A percentile compares a stretch with the other conserved stretches of the same genome.
Evolutionary conservation across 2,329 filamentous ascomycete species (phyloP).

Genomic region (Xylariaceae sp.): DNA sequence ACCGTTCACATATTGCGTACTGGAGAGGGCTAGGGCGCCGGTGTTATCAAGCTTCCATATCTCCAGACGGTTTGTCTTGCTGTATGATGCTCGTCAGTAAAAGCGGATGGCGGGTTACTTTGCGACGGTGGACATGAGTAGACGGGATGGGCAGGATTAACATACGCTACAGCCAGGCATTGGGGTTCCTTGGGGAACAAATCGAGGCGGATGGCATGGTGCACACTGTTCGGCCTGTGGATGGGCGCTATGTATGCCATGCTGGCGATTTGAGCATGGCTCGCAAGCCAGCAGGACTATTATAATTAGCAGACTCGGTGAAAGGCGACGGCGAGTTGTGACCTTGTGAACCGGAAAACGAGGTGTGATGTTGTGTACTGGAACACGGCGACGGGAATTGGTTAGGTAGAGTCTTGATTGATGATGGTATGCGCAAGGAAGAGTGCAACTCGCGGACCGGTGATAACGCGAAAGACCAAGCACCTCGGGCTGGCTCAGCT

Average conservation of each 20-base stretch:
- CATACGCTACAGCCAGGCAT: conserved; percentile 83
- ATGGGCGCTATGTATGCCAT: conserved; percentile 97
- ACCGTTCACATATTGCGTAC: conserved; percentile 72
- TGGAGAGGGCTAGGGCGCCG: conserved; percentile 50
- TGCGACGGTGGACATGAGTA: not conserved
- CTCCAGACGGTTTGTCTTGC: conserved; percentile 80
- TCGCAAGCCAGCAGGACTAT: conserved; percentile 4
- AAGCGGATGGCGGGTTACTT: not conserved
- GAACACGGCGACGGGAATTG: not conserved
- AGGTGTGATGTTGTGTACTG: not conserved
- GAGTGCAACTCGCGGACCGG: no score
- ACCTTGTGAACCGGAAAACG: conserved; percentile 4
- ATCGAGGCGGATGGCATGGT: conserved; percentile 77
- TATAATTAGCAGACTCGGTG: not conserved
- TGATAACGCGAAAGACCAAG: no score
- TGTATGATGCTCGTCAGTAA: conserved; percentile 36
- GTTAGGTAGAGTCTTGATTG: not conserved
- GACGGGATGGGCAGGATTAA: conserved; percentile 14
- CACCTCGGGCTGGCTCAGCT: no score
- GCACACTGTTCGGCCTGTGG: conserved; percentile 83
- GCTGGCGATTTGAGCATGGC: conserved; percentile 26
- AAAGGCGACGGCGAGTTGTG: not conserved
- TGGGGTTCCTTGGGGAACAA: conserved; percentile 71
- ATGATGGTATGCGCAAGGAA: not conserved
- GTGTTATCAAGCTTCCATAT: conserved; percentile 69